phyloP scores from a whole-genome alignment of 2,329 filamentous ascomycete species.

The Xylariaceae sp. region DNA sequence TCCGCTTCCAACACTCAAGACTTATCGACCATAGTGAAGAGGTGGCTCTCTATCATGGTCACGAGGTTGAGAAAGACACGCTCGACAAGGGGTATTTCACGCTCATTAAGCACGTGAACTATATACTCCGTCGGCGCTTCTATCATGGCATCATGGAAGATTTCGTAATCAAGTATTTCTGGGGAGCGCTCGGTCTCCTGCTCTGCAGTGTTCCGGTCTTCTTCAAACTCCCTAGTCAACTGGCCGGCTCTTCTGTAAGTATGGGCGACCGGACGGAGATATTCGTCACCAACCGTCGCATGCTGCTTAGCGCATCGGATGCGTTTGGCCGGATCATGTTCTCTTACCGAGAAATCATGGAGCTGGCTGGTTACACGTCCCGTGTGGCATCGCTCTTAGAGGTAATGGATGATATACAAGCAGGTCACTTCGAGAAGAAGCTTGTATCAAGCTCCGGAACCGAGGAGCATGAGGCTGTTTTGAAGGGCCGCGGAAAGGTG shows the following conservation, averaged over 20 bases:
- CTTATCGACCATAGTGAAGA: constrained; percentile 96
- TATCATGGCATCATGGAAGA: constrained; percentile 99
- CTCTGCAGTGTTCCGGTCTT: constrained; percentile 95
- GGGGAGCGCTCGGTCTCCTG: constrained; percentile 86
- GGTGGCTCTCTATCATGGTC: constrained; percentile 83
- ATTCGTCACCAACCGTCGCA: constrained; percentile 89
- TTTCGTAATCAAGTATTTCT: constrained; percentile 99
- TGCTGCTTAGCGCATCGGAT: constrained; percentile 89
- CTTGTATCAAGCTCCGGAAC: constrained; percentile 83
- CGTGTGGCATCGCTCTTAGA: constrained; percentile 84
- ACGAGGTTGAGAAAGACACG: constrained; percentile 91
- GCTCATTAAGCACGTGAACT: constrained; percentile 97
- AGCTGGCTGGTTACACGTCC: constrained; percentile 91
- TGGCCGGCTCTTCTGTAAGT: constrained; percentile 44
- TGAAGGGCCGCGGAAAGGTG: constrained; percentile 75
- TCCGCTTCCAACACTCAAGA: constrained; percentile 88
- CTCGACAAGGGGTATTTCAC: constrained; percentile 99
- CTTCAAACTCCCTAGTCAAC: constrained; percentile 76
- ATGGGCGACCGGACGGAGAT: constrained; percentile 69
- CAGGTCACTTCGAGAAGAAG: constrained; percentile 92
- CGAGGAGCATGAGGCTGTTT: constrained; percentile 74
- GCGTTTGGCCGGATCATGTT: constrained; percentile 96
- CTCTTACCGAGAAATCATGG: constrained; percentile 94
- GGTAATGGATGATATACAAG: constrained; percentile 89
- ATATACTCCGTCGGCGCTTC: constrained; percentile 81